Evolutionary conservation across 2,329 filamentous ascomycete genomes (phyloP).

Genomic region (Myriosclerotinia duriaeana): DNA sequence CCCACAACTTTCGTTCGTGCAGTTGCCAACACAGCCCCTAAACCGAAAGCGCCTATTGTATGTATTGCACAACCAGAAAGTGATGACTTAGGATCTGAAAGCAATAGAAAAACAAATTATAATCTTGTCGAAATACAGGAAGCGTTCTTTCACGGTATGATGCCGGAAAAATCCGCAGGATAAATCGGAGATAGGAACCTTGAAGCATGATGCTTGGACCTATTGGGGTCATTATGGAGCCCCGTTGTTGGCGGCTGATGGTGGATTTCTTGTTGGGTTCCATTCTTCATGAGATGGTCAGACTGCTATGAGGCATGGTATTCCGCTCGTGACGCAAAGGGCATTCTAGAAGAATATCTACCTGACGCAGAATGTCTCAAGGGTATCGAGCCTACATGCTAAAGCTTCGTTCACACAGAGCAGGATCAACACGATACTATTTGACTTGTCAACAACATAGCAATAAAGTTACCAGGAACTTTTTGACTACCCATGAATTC

Average conservation of each 20-base stretch:
- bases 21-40: neutral
- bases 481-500: neutral
- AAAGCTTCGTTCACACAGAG: neutral
- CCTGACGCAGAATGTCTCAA: neutral
- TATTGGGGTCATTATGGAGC: constrained; percentile 58
- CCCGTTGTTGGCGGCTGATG: constrained; percentile 46
- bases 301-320: constrained; percentile 52
- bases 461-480: neutral
- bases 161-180: constrained; percentile 48
- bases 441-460: neutral
- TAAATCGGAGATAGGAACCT: constrained; percentile 52
- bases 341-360: neutral
- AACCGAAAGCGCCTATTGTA: constrained; percentile 24
- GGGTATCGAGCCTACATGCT: neutral
- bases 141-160: constrained; percentile 44
- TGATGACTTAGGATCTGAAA: constrained; percentile 49
- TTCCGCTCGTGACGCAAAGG: constrained; percentile 47
- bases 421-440: neutral
- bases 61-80: constrained; percentile 46
- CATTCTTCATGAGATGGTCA: constrained; percentile 56
- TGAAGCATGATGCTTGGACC: constrained; percentile 57
- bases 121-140: constrained; percentile 49
- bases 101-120: constrained; percentile 42
- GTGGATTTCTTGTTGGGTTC: constrained; percentile 48
- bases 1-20: neutral